Evolutionary conservation across 257 asterid genomes (phyloP).

Genomic region (Solanum microdontum): DNA sequence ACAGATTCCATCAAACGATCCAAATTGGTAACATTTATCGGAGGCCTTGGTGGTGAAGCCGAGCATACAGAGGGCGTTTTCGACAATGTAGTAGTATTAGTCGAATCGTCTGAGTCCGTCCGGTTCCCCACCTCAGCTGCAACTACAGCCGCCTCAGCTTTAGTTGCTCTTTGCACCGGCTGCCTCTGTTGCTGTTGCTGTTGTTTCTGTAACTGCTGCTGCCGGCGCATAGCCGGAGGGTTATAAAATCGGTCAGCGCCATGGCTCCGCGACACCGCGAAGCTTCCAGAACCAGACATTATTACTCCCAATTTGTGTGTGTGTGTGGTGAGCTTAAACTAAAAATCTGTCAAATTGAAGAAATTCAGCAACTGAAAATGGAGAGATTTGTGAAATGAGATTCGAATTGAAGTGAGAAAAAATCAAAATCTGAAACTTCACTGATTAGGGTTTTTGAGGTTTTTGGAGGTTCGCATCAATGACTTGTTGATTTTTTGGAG

Average conservation of each 20-base stretch:
- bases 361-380: constrained; percentile 14
- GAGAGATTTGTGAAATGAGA: neutral
- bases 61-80: constrained; percentile 23
- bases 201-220: constrained; percentile 29
- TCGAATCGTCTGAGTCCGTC: constrained; percentile 22
- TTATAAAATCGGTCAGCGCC: constrained; percentile 49
- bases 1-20: constrained; percentile 65
- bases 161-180: constrained; percentile 20
- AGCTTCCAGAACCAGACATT: constrained; percentile 67
- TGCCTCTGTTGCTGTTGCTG: constrained; percentile 19
- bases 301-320: neutral
- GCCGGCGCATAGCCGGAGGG: constrained; percentile 46
- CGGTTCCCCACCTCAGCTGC: constrained; percentile 15
- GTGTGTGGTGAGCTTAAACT: neutral
- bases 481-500: constrained; percentile 1
- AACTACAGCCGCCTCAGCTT: constrained; percentile 13
- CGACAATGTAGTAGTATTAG: constrained; percentile 33
- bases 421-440: constrained; percentile 4
- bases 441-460: constrained; percentile 32
- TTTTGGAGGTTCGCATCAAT: constrained; percentile 4
- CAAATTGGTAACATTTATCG: constrained; percentile 34
- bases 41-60: constrained; percentile 13
- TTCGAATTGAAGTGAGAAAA: neutral
- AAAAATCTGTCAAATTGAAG: neutral
- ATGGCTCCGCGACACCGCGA: constrained; percentile 40